phyloP scores from a whole-genome alignment of 2,329 filamentous ascomycete species.

The Microdochium trichocladiopsis region DNA sequence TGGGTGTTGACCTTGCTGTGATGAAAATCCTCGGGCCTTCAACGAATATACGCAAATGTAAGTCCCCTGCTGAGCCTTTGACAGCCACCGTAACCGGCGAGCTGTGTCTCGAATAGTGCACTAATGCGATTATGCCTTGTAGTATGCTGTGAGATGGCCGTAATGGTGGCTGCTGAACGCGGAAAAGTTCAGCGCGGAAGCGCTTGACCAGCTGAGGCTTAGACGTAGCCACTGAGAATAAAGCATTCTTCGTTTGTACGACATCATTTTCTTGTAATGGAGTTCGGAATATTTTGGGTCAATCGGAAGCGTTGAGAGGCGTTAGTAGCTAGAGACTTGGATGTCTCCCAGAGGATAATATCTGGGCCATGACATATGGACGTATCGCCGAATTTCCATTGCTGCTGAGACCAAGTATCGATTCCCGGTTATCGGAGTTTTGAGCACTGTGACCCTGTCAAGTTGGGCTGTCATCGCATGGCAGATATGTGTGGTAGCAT shows the following conservation, averaged over 20 bases:
- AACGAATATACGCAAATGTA: constrained; percentile 14
- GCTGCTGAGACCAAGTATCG: no score
- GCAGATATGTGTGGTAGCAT: no score
- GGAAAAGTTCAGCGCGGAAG: not conserved
- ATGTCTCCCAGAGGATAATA: no score
- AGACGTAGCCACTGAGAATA: no score
- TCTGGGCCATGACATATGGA: no score
- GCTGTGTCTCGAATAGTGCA: not conserved
- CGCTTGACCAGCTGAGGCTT: no score
- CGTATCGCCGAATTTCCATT: no score
- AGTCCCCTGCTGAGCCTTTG: no score
- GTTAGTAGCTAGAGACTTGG: not conserved
- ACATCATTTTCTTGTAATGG: not conserved
- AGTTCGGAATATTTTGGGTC: not conserved
- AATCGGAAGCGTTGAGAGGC: no score
- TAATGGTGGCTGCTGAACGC: not conserved
- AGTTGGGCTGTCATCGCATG: no score
- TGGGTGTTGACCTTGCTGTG: constrained; percentile 22
- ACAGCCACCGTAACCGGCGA: no score
- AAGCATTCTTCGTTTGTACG: not conserved
- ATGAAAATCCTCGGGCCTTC: constrained; percentile 20
- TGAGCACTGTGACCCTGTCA: not conserved
- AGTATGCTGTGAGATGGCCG: not conserved
- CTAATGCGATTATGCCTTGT: not conserved
- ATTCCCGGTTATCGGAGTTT: no score